Percentiles rank a stretch among this genome's conserved stretches.
phyloP scores from a whole-genome alignment of 2,329 filamentous ascomycete genomes.

The Beauveria australis region DNA sequence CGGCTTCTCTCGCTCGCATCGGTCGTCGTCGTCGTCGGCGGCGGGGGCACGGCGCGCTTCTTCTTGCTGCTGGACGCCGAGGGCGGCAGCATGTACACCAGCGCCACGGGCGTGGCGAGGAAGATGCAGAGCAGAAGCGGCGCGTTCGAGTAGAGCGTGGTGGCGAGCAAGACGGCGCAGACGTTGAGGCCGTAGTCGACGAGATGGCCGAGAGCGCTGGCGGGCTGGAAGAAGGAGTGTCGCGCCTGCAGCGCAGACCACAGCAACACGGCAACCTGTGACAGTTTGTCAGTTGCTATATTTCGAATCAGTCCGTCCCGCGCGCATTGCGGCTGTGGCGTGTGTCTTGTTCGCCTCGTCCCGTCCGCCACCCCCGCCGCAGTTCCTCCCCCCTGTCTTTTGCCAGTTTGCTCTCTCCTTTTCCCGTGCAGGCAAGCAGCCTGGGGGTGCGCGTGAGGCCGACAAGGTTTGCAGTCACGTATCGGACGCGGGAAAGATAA shows the following conservation, averaged over 20 bases:
- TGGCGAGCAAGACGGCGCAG: constrained; percentile 70
- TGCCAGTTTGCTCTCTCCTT: background rate
- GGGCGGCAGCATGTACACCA: constrained; percentile 49
- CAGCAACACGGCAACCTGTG: constrained; percentile 68
- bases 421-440: background rate
- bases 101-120: constrained; percentile 60
- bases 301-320: background rate
- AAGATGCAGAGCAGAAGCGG: constrained; percentile 69
- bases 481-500: too few species aligned
- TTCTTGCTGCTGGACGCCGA: constrained; percentile 27
- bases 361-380: too few species aligned
- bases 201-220: constrained; percentile 57
- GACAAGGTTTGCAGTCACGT: too few species aligned
- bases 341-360: too few species aligned
- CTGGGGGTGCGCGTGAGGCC: background rate
- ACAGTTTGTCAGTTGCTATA: background rate
- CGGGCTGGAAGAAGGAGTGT: constrained; percentile 73
- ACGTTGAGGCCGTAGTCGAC: constrained; percentile 88
- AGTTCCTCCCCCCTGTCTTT: background rate
- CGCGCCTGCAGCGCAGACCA: constrained; percentile 86
- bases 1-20: constrained; percentile 14
- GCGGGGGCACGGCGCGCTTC: constrained; percentile 39
- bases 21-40: constrained; percentile 30
- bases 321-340: background rate
- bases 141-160: constrained; percentile 71